Conservation (phyloP, 805 yeast species). For the Candida silvicultrix region DNA sequence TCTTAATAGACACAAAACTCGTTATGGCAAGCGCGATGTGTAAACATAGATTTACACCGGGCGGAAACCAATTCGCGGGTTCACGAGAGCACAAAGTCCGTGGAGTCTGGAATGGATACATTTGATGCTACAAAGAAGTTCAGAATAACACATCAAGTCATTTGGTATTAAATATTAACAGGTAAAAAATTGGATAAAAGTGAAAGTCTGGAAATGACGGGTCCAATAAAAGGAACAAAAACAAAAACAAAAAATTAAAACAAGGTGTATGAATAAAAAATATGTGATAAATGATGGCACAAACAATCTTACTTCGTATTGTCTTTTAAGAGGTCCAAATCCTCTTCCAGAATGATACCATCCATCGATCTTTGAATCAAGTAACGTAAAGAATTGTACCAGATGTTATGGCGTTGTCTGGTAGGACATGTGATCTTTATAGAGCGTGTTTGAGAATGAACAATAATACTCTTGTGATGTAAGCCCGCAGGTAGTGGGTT, state of each 20-base stretch:
- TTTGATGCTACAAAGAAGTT: too few relatives aligned
- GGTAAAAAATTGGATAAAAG: neutral
- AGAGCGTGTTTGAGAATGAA: conserved; percentile 55
- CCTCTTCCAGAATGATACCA: conserved; percentile 42
- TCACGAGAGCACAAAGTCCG: too few relatives aligned
- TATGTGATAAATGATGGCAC: too few relatives aligned
- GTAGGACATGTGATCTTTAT: conserved; percentile 84
- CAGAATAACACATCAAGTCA: neutral
- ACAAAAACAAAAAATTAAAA: neutral
- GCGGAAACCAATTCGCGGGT: too few relatives aligned
- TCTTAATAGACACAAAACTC: neutral
- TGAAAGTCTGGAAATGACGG: neutral
- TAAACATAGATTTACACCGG: neutral
- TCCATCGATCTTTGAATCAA: conserved; percentile 60
- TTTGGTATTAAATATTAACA: neutral
- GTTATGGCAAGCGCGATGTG: neutral
- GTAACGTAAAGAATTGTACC: conserved; percentile 82
- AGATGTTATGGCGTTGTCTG: conserved; percentile 80
- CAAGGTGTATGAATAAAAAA: neutral
- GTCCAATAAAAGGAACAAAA: neutral
- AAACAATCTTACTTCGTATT: too few relatives aligned
- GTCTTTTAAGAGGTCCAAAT: conserved; percentile 10
- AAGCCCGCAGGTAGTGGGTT: conserved; percentile 89
- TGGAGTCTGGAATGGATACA: too few relatives aligned
- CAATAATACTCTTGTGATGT: conserved; percentile 75